Evolutionary conservation across 805 yeast species (phyloP).

Genomic region (Starmerella sp.): DNA sequence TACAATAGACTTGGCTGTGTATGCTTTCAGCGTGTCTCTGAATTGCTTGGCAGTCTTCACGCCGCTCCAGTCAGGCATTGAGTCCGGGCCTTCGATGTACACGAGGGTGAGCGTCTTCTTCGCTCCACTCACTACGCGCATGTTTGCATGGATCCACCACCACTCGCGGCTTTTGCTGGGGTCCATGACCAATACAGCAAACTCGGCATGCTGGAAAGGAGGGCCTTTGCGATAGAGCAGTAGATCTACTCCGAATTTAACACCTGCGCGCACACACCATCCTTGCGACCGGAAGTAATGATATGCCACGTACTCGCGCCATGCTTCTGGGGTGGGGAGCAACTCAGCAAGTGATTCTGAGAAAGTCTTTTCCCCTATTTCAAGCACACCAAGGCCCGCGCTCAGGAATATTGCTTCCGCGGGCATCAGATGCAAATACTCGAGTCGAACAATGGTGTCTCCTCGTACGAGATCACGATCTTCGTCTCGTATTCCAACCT

Average conservation of each 20-base stretch:
- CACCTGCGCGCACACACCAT: constrained; percentile 89
- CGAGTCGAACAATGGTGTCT: constrained; percentile 25
- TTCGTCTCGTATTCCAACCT: not conserved
- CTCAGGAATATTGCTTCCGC: constrained; percentile 63
- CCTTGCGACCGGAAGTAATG: constrained; percentile 82
- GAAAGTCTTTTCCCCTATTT: constrained; percentile 24
- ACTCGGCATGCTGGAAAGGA: constrained; percentile 90
- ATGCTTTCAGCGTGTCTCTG: constrained; percentile 33
- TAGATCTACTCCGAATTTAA: constrained; percentile 84
- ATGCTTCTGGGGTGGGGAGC: constrained; percentile 5
- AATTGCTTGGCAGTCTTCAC: constrained; percentile 23
- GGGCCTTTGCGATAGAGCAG: constrained; percentile 84
- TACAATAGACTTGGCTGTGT: constrained; percentile 51
- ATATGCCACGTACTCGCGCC: constrained; percentile 57
- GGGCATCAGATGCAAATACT: constrained; percentile 56
- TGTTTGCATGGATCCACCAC: constrained; percentile 56
- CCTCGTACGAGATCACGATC: constrained; percentile 22
- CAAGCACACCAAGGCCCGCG: constrained; percentile 43
- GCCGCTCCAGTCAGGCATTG: constrained; percentile 20
- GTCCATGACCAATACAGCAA: constrained; percentile 47
- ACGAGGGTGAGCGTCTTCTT: constrained; percentile 62
- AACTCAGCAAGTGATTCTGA: not conserved
- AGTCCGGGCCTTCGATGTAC: constrained; percentile 49
- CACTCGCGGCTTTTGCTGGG: constrained; percentile 33
- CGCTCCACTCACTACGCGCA: constrained; percentile 80